Percentiles rank a stretch among this genome's conserved stretches.
These are phyloP conservation scores for Coniella vitis DNA, from an alignment of 2,329 filamentous ascomycete species.

Conservation along the genomic window DNA sequence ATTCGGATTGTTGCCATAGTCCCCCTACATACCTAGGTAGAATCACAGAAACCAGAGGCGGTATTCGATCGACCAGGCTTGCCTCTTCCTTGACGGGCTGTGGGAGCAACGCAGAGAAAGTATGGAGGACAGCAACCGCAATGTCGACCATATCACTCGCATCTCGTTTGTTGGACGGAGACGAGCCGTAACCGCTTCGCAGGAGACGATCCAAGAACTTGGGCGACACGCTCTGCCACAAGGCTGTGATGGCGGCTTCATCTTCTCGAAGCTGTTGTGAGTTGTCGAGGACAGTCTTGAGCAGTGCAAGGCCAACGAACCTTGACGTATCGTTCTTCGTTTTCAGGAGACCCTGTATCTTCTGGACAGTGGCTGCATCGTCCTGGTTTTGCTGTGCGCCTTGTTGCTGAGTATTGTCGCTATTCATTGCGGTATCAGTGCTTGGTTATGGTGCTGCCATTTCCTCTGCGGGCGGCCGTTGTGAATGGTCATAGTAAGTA, in stretches of 20 bases:
- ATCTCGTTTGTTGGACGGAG: slow-evolving; percentile 31
- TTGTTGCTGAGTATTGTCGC: background rate
- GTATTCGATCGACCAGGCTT: slow-evolving; percentile 47
- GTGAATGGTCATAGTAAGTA: background rate
- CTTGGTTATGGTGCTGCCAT: too few species aligned
- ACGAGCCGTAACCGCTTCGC: slow-evolving; percentile 38
- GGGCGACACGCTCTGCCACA: slow-evolving; percentile 55
- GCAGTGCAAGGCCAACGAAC: slow-evolving; percentile 60
- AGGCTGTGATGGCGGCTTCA: slow-evolving; percentile 33
- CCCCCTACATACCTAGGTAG: slow-evolving; percentile 47
- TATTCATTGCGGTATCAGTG: too few species aligned
- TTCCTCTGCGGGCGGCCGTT: too few species aligned
- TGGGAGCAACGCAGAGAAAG: slow-evolving; percentile 52
- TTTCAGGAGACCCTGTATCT: slow-evolving; percentile 49
- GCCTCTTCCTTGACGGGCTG: slow-evolving; percentile 34
- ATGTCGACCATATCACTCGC: slow-evolving; percentile 56
- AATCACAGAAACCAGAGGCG: slow-evolving; percentile 45
- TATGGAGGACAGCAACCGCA: slow-evolving; percentile 56
- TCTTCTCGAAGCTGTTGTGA: slow-evolving; percentile 44
- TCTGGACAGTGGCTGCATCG: slow-evolving; percentile 29
- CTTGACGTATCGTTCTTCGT: slow-evolving; percentile 60
- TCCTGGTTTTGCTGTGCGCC: background rate
- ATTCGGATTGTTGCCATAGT: too few species aligned
- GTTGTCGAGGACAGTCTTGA: slow-evolving; percentile 60
- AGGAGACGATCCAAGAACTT: slow-evolving; percentile 60